Conservation (phyloP, 345 rosid genomes). For the Streptanthus diversifolius region DNA sequence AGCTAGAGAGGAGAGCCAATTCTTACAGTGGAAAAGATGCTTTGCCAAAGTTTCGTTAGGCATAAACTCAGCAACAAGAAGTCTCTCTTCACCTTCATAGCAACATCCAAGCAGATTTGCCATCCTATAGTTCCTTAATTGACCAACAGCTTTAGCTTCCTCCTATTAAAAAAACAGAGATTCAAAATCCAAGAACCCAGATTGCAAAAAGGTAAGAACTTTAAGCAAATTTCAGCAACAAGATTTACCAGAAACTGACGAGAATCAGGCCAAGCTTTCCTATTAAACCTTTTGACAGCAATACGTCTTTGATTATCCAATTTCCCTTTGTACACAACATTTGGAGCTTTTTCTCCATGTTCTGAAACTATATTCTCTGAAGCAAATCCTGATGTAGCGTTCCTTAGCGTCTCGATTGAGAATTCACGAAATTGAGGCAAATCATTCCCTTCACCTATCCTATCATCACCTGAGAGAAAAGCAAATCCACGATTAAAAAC, state of each 20-base stretch:
- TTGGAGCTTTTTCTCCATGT: conserved; percentile 96
- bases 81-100: conserved; percentile 81
- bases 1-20: neutral
- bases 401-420: conserved; percentile 67
- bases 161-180: conserved; percentile 44
- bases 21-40: conserved; percentile 90
- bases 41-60: conserved; percentile 92
- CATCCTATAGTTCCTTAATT: conserved; percentile 65
- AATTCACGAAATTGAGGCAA: conserved; percentile 71
- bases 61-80: conserved; percentile 91
- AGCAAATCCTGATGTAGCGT: conserved; percentile 88
- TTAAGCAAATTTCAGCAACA: conserved; percentile 4
- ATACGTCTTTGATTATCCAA: conserved; percentile 71
- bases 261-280: conserved; percentile 90
- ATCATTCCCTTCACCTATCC: conserved; percentile 39
- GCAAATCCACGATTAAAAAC: neutral
- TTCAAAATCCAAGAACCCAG: neutral
- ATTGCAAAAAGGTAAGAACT: neutral
- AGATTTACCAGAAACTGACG: conserved; percentile 69
- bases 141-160: conserved; percentile 92
- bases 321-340: conserved; percentile 91
- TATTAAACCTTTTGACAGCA: conserved; percentile 85
- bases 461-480: conserved; percentile 49
- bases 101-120: conserved; percentile 92
- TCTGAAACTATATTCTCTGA: conserved; percentile 88